Evolutionary conservation across 192 early-diverging fungal species (phyloP), one percentile per base, ranked within the genome.

Genomic region (Phlyctochytrium arcticum): DNA sequence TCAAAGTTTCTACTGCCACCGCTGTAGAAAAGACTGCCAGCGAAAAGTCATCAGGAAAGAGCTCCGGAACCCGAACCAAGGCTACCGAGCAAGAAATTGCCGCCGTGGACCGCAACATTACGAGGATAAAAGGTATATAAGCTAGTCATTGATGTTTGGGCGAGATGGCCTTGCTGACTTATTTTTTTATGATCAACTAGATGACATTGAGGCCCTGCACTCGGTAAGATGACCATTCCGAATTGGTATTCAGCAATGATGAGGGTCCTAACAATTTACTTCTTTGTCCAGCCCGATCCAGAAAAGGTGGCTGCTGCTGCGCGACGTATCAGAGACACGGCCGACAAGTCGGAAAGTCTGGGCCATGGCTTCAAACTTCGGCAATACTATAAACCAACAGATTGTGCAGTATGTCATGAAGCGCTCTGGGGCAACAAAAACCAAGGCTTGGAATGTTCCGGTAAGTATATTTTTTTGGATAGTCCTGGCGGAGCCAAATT

Each of bases 391-490:
- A 75, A 78, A 48, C 81, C 77, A 35, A 73, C 70, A 17, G 81
- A 80, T 48, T 83, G 81, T 56, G 76, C 71, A 2, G 47, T 76
- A 19, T 83, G 81, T 49, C 69, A 75, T 53, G 81, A 83, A 60
- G 60, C 81, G 0, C 54, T 83, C 17, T 83, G 74, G 72, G 81
- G 75, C 2, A 66, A 44, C 32, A 69, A 74, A 46, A 77, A 78
- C 57, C 71, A 73, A 42, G 76, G 72, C 6, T 55, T 76, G 48
- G 77, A 83, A 59, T 79, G 81, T 51, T 36, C 67, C 30, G 71
- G 80, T 79, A 65, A 57, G 71, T 36, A 1, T 2, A 0, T 17
- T 31, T 3, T 6, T 47, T 3, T 26, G 23, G 2, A 10, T n/a
- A 26, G 12, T 5, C 39, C n/a, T 10, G 6, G 10, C 24, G 29